Evolutionary conservation across 2,329 filamentous ascomycete genomes (phyloP).

Genomic region (Cordyceps pruinosa): DNA sequence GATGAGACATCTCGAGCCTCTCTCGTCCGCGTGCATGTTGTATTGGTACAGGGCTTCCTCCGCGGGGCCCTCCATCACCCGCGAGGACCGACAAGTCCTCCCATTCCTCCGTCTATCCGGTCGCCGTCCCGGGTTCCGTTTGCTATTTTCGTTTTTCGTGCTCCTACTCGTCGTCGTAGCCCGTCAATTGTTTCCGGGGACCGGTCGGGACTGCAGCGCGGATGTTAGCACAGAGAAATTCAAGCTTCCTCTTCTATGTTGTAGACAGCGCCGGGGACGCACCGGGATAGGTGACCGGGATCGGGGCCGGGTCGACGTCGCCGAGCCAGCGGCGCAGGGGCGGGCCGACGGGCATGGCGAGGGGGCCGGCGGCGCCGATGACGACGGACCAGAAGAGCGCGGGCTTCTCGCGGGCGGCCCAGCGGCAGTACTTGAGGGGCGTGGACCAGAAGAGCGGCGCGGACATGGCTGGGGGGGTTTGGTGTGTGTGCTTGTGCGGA

Average conservation of each 20-base stretch:
- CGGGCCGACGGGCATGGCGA: slow-evolving; percentile 63
- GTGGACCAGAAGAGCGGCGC: slow-evolving; percentile 71
- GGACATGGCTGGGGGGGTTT: slow-evolving; percentile 42
- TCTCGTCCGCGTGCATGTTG: neutral
- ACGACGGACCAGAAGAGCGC: slow-evolving; percentile 84
- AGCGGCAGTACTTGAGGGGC: slow-evolving; percentile 79
- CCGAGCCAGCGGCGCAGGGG: slow-evolving; percentile 67
- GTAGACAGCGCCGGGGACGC: slow-evolving; percentile 34
- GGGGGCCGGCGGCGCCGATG: slow-evolving; percentile 66
- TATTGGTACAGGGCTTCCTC: slow-evolving; percentile 9
- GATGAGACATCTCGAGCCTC: neutral
- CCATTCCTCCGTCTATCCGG: neutral
- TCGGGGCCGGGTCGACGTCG: slow-evolving; percentile 61
- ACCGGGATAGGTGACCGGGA: slow-evolving; percentile 93
- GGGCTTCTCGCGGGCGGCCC: slow-evolving; percentile 81
- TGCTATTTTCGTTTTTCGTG: slow-evolving; percentile 10
- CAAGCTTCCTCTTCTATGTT: neutral
- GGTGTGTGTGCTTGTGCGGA: neutral
- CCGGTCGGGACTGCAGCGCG: slow-evolving; percentile 44
- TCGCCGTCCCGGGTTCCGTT: neutral
- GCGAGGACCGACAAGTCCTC: neutral
- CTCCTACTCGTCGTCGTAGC: slow-evolving; percentile 50
- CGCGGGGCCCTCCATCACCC: neutral
- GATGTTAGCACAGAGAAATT: neutral
- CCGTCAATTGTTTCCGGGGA: slow-evolving; percentile 52